Evolutionary conservation across 331 rosid species (phyloP).

Genomic region (Malus hybrid): DNA sequence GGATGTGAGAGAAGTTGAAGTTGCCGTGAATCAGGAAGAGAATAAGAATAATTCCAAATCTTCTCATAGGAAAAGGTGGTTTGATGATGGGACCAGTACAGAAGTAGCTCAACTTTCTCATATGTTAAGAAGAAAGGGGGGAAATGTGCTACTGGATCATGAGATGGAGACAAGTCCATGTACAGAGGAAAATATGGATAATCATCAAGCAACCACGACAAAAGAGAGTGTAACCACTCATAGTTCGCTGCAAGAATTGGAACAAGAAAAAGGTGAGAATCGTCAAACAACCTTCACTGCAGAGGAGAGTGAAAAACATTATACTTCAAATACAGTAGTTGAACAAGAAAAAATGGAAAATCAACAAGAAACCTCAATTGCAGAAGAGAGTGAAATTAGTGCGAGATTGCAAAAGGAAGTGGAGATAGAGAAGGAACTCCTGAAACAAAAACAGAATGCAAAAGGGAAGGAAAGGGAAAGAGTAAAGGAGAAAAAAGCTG

Average conservation of each 20-base stretch:
- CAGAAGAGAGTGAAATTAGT: slow-evolving; percentile 34
- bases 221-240: slow-evolving; percentile 33
- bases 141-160: slow-evolving; percentile 22
- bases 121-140: slow-evolving; percentile 20
- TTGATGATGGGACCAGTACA: slow-evolving; percentile 15
- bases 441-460: slow-evolving; percentile 49
- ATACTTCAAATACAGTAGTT: background rate
- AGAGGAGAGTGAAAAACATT: slow-evolving; percentile 1
- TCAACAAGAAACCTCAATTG: slow-evolving; percentile 6
- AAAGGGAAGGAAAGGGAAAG: slow-evolving; percentile 59
- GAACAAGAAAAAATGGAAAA: slow-evolving; percentile 12
- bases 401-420: slow-evolving; percentile 24
- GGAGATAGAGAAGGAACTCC: slow-evolving; percentile 41
- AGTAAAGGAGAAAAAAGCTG: slow-evolving; percentile 68
- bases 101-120: slow-evolving; percentile 34
- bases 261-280: slow-evolving; percentile 23
- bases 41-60: slow-evolving; percentile 19
- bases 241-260: slow-evolving; percentile 24
- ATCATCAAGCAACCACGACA: background rate
- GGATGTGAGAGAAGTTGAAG: slow-evolving; percentile 25
- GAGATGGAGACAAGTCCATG: slow-evolving; percentile 19
- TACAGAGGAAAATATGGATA: slow-evolving; percentile 7
- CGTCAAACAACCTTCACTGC: background rate
- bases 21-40: slow-evolving; percentile 27
- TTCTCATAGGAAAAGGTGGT: slow-evolving; percentile 34